These are phyloP conservation scores for Vanrija sp. DNA, from an alignment of 1,284 basidiomycete genomes.

Conservation along the genomic window DNA sequence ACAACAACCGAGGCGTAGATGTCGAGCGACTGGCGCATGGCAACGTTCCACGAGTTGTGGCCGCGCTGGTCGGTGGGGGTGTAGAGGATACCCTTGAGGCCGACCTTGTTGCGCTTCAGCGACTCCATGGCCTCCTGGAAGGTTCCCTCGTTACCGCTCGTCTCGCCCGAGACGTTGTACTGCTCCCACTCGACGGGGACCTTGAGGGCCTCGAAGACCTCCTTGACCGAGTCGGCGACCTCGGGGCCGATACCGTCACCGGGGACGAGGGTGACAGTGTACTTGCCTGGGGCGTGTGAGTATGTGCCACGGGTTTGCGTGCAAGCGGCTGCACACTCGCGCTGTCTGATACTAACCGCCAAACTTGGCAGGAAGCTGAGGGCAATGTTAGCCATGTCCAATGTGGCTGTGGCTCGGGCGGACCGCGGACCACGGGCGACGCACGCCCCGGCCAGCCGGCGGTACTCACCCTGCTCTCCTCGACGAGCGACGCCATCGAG, in stretches of 20 bases:
- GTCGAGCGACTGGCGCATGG: constrained; percentile 98
- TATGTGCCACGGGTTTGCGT: background rate
- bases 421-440: background rate
- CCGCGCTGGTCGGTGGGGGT: constrained; percentile 94
- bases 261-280: constrained; percentile 80
- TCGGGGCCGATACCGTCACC: constrained; percentile 97
- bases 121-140: constrained; percentile 98
- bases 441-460: background rate
- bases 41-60: constrained; percentile 99
- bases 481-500: constrained; percentile 40
- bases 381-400: background rate
- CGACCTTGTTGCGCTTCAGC: constrained; percentile 93
- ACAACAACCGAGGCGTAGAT: constrained; percentile 98
- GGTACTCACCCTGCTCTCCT: constrained; percentile 41
- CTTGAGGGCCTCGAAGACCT: constrained; percentile 95
- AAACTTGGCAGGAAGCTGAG: constrained; percentile 83
- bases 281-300: constrained; percentile 39
- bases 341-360: constrained; percentile 64
- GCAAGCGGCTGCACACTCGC: background rate
- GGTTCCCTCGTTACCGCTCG: constrained; percentile 84
- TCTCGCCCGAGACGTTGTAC: constrained; percentile 96
- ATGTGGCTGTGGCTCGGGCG: background rate
- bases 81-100: constrained; percentile 98
- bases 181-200: constrained; percentile 99
- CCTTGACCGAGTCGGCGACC: constrained; percentile 97